Percentiles rank a stretch among this genome's conserved stretches.
Evolutionary conservation across 805 yeast genomes (phyloP).

Genomic region (Spathaspora gorwiae): DNA sequence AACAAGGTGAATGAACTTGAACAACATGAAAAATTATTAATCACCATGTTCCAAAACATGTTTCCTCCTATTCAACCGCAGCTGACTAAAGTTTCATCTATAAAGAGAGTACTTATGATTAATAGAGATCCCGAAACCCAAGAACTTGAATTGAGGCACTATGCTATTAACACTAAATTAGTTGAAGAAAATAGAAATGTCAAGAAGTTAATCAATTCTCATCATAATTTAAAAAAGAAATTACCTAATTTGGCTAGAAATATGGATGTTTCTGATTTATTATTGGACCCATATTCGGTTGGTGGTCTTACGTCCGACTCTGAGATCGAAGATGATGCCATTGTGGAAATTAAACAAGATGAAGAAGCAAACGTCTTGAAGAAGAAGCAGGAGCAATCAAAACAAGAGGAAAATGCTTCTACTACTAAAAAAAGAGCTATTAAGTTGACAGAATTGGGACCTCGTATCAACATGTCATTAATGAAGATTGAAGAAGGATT

Average conservation of each 20-base stretch:
- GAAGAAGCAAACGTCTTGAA: slow-evolving; percentile 11
- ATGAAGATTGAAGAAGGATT: slow-evolving; percentile 86
- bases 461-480: slow-evolving; percentile 71
- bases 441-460: slow-evolving; percentile 89
- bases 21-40: slow-evolving; percentile 72
- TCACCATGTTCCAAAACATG: slow-evolving; percentile 91
- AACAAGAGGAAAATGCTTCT: slow-evolving; percentile 13
- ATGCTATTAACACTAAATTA: slow-evolving; percentile 77
- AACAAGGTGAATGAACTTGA: slow-evolving; percentile 58
- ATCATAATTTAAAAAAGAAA: slow-evolving; percentile 53
- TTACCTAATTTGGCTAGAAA: slow-evolving; percentile 68
- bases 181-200: slow-evolving; percentile 75
- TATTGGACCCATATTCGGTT: slow-evolving; percentile 77
- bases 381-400: slow-evolving; percentile 16
- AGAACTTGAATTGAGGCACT: slow-evolving; percentile 81
- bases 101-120: slow-evolving; percentile 80
- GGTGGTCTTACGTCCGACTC: slow-evolving; percentile 85
- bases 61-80: slow-evolving; percentile 94
- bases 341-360: slow-evolving; percentile 53
- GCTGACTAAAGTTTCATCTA: slow-evolving; percentile 63
- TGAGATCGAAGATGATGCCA: slow-evolving; percentile 88
- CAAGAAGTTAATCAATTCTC: slow-evolving; percentile 62
- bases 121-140: slow-evolving; percentile 70
- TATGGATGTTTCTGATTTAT: slow-evolving; percentile 75
- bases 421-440: slow-evolving; percentile 69